A percentile compares a stretch with the other conserved stretches of the same genome.
Conservation (phyloP, 495 filamentous ascomycete genomes). For the Tuber indicum region DNA sequence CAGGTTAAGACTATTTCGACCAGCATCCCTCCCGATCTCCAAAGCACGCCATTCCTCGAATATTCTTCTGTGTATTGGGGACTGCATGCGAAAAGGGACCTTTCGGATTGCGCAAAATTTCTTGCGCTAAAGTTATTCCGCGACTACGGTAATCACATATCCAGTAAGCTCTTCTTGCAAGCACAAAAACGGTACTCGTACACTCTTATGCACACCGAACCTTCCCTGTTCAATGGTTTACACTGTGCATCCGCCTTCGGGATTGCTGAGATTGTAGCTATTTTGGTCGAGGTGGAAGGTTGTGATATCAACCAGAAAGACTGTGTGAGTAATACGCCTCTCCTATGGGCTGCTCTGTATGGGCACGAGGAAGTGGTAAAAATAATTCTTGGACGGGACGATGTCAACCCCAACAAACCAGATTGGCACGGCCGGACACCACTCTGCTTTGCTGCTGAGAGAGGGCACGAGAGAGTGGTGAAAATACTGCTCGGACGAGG, state of each 20-base stretch:
- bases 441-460: too few species aligned
- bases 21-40: neutral
- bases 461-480: neutral
- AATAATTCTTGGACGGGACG: too few species aligned
- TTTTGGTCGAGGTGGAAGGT: neutral
- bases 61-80: neutral
- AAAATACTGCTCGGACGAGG: neutral
- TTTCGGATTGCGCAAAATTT: neutral
- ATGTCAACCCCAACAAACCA: too few species aligned
- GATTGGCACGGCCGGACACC: too few species aligned
- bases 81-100: neutral
- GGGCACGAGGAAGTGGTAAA: neutral
- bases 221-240: neutral
- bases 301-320: neutral
- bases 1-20: neutral
- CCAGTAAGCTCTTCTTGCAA: neutral
- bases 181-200: accelerated
- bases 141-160: neutral
- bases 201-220: neutral
- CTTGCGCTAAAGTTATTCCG: neutral
- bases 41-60: neutral
- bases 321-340: neutral
- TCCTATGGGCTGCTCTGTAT: neutral
- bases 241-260: neutral
- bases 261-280: neutral